These are phyloP conservation scores for Carnegiea gigantea DNA, from an alignment of 179 eudicot species.

Conservation along the genomic window DNA sequence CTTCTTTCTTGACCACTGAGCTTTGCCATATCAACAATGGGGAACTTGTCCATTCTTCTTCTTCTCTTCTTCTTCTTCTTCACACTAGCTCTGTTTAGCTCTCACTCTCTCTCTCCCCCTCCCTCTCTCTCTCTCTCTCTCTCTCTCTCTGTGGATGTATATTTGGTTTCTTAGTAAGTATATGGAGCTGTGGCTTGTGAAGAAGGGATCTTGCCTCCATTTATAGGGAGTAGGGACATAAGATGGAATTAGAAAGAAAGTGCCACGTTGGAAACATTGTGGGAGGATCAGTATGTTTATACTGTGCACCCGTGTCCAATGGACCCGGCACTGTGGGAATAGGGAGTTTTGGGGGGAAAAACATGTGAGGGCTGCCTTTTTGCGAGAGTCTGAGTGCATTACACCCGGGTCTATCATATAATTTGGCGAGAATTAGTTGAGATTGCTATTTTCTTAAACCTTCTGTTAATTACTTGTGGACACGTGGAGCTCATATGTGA, in stretches of 20 bases:
- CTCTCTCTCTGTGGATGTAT: background rate
- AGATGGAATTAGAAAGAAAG: background rate
- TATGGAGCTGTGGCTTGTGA: slow-evolving; percentile 17
- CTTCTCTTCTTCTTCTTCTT: slow-evolving; percentile 9
- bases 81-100: background rate
- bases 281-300: no score
- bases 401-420: no score
- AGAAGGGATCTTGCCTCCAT: slow-evolving; percentile 15
- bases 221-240: slow-evolving; percentile 22
- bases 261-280: background rate
- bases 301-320: no score
- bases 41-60: slow-evolving; percentile 51
- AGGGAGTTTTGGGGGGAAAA: no score
- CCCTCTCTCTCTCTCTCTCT: no score
- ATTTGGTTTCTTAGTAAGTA: background rate
- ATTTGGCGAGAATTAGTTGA: background rate
- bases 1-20: slow-evolving; percentile 60
- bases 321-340: no score
- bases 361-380: no score
- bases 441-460: background rate
- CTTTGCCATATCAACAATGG: slow-evolving; percentile 61
- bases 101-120: background rate
- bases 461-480: background rate
- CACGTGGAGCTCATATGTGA: background rate
- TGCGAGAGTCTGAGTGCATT: no score